These are phyloP conservation scores for Tylopilus rubrobrunneus DNA, from an alignment of 768 basidiomycete genomes.

Conservation along the genomic window DNA sequence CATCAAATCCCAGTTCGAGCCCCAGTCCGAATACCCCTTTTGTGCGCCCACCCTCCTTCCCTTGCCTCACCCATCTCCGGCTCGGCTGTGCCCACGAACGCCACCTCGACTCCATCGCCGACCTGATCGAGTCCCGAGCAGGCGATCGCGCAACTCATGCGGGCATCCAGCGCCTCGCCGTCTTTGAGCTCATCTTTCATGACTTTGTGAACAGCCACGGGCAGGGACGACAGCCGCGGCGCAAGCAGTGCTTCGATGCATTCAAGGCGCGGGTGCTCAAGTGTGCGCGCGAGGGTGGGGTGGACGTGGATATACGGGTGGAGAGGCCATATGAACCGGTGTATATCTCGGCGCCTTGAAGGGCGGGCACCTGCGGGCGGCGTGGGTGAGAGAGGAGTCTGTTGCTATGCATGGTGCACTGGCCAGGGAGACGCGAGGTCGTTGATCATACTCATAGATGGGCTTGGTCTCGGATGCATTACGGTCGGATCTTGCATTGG, in stretches of 20 bases:
- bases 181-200: constrained; percentile 23
- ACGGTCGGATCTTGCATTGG: background rate
- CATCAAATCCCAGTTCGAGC: background rate
- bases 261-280: constrained; percentile 19
- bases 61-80: constrained; percentile 17
- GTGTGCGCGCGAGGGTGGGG: constrained; percentile 20
- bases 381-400: constrained; percentile 4
- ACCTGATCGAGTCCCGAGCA: constrained; percentile 18
- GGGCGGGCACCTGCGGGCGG: too few relatives aligned
- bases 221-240: constrained; percentile 6
- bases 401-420: background rate
- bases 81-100: constrained; percentile 22
- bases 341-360: constrained; percentile 18
- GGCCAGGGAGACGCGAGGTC: background rate
- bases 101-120: constrained; percentile 11
- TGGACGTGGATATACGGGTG: constrained; percentile 23
- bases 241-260: constrained; percentile 17
- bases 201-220: constrained; percentile 18
- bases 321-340: constrained; percentile 26
- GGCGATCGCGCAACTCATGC: constrained; percentile 9
- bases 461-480: background rate
- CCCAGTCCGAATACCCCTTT: background rate
- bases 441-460: background rate
- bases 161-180: constrained; percentile 9
- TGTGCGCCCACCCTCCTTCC: constrained; percentile 1